A percentile compares a stretch with the other conserved stretches of the same genome.
These are phyloP conservation scores for Leccinum subgranulosum DNA, from an alignment of 768 basidiomycete species.

Conservation along the genomic window DNA sequence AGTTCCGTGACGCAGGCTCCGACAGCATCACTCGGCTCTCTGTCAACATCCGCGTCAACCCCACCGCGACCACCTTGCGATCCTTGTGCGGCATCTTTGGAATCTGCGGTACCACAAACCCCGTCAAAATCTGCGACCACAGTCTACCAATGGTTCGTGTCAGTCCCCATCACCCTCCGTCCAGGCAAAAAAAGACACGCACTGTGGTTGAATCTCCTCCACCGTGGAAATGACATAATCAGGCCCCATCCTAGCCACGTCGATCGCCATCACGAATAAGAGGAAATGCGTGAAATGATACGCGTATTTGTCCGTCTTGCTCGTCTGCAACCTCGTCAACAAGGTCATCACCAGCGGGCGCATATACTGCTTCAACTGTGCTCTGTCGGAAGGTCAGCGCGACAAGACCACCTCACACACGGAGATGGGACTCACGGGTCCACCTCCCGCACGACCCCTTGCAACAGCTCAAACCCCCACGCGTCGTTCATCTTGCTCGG, in stretches of 20 bases:
- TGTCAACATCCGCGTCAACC: constrained; percentile 75
- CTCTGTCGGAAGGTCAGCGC: constrained; percentile 36
- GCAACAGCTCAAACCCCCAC: constrained; percentile 89
- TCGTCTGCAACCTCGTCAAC: constrained; percentile 81
- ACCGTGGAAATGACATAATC: constrained; percentile 76
- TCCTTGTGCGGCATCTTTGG: constrained; percentile 80
- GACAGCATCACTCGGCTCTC: constrained; percentile 68
- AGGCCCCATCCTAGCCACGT: constrained; percentile 69
- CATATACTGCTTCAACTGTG: constrained; percentile 67
- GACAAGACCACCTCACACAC: background rate
- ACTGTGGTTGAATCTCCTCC: constrained; percentile 86
- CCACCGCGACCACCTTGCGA: constrained; percentile 80
- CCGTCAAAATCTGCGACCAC: constrained; percentile 75
- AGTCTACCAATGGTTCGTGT: constrained; percentile 40
- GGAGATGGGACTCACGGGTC: constrained; percentile 58
- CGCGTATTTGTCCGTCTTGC: constrained; percentile 85
- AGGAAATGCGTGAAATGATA: constrained; percentile 81
- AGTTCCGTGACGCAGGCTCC: constrained; percentile 57
- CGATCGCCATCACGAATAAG: constrained; percentile 70
- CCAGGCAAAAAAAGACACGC: background rate
- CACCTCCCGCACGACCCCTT: constrained; percentile 68
- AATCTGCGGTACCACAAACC: constrained; percentile 77
- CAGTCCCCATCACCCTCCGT: background rate
- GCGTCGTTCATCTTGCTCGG: constrained; percentile 84
- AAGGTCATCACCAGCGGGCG: constrained; percentile 73